Base-by-base conservation (phyloP, 441 rosid genomes). In the Arabidopsis lyrata region DNA sequence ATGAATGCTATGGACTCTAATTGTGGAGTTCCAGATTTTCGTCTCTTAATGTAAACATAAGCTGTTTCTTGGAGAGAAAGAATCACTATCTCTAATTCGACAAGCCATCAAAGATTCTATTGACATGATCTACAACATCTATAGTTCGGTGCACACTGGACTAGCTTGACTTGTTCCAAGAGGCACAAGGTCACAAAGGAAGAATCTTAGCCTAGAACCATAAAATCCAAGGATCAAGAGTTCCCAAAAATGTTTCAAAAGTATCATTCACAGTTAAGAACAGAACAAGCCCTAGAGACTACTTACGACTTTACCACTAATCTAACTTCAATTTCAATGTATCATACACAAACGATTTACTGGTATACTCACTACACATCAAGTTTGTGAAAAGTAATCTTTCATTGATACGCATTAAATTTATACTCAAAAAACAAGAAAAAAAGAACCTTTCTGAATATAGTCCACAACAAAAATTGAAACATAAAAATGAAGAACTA, bases 181-280 rank as follows among this genome's bases (percentile, higher is more conserved):
- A 61, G 36, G 47, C 35, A 69, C 24, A 47, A 45, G 57, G 45
- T 47, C 32, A 14, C 35, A 5, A 44, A 27, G n/a, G 38, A 8
- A 29, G 31, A 38, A 53, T 27, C 52, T 47, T 69, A 44, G 53
- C 38, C 6, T 56, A 56, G 7, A 48, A 44, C 44, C 54, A 7
- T 70, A 15, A 48, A 59, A 24, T 49, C 20, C n/a, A 70, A 48
- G 67, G 38, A 50, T 36, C 41, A 35, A 70, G 18, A 59, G 20
- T 52, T 49, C 10, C 48, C 15, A 64, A 55, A 24, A 53, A 4
- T 52, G 3, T 10, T 14, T 24, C 27, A 24, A 24, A 24, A 24
- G 27, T 24, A 24, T 24, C 27, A 24, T 24, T 24, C 27, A 24
- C 27, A 24, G 27, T 24, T 24, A 24, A 3, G 27, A 24, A 24